A percentile compares a stretch with the other conserved stretches of the same genome.
These are phyloP conservation scores for Beauveria sp. DNA, from an alignment of 2,329 filamentous ascomycete species.

Conservation along the genomic window DNA sequence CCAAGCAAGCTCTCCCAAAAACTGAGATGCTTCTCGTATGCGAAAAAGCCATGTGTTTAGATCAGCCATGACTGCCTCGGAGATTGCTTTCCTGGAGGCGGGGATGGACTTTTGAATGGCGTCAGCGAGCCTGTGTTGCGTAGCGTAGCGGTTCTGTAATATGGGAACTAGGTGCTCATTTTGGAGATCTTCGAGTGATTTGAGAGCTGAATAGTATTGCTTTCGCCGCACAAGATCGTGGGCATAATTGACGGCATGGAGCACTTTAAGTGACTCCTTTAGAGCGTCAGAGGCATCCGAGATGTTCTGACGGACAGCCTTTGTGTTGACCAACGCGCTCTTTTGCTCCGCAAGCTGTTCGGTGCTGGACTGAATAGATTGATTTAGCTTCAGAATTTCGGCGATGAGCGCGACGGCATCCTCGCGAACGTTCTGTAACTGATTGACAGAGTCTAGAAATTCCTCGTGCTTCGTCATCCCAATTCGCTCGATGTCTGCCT, in stretches of 20 bases:
- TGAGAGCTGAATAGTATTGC: constrained; percentile 90
- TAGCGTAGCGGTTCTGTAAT: constrained; percentile 75
- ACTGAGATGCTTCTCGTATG: constrained; percentile 92
- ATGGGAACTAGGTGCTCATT: constrained; percentile 79
- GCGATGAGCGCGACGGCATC: constrained; percentile 81
- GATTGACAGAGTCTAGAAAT: constrained; percentile 88
- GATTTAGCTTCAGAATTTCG: constrained; percentile 86
- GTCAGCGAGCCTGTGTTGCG: constrained; percentile 88
- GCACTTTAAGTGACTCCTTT: constrained; percentile 83
- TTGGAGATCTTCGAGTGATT: constrained; percentile 89
- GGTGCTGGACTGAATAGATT: constrained; percentile 90
- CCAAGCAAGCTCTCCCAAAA: constrained; percentile 90
- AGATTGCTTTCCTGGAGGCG: constrained; percentile 83
- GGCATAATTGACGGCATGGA: constrained; percentile 87
- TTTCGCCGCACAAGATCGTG: constrained; percentile 88
- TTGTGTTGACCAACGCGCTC: constrained; percentile 84
- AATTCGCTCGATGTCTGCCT: constrained; percentile 86
- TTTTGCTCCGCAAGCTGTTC: constrained; percentile 93
- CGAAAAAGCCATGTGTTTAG: constrained; percentile 94
- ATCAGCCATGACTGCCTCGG: constrained; percentile 94
- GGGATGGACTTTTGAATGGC: constrained; percentile 95
- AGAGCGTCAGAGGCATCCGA: constrained; percentile 84
- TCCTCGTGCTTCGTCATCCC: constrained; percentile 96
- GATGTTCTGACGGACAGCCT: constrained; percentile 88
- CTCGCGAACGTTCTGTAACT: constrained; percentile 85